These are phyloP conservation scores for Pulicaria dysenterica DNA, from an alignment of 129 eudicot species.

Conservation along the genomic window DNA sequence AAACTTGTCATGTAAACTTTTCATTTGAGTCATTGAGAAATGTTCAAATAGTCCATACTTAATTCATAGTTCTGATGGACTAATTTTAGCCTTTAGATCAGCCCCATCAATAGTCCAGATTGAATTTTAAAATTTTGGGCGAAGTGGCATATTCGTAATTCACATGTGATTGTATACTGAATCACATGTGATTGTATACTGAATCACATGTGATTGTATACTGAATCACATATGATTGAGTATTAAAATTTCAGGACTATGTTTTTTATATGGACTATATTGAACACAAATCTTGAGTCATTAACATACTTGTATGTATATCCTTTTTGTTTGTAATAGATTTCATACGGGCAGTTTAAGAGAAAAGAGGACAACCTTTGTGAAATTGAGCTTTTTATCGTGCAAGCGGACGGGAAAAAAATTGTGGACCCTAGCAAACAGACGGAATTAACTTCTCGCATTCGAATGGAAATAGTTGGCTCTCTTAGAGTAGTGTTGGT, in stretches of 20 bases:
- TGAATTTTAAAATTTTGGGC: too few species aligned
- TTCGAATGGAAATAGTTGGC: conserved; percentile 53
- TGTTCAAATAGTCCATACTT: too few species aligned
- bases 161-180: too few species aligned
- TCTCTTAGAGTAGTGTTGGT: conserved; percentile 69
- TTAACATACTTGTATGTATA: too few species aligned
- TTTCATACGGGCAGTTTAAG: conserved; percentile 74
- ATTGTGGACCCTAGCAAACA: conserved; percentile 68
- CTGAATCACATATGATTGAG: not conserved
- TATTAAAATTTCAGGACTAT: too few species aligned
- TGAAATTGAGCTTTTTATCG: conserved; percentile 73
- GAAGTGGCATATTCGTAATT: too few species aligned
- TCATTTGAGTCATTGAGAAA: not conserved
- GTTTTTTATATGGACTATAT: too few species aligned
- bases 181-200: too few species aligned
- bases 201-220: not conserved
- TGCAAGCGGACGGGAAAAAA: conserved; percentile 79
- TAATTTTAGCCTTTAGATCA: too few species aligned
- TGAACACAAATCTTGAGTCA: not conserved
- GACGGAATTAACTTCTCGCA: conserved; percentile 50
- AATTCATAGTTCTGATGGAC: too few species aligned
- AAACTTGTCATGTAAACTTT: not conserved
- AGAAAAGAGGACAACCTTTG: conserved; percentile 44
- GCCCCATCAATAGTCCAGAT: too few species aligned
- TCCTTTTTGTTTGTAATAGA: conserved; percentile 39